Evolutionary conservation across 257 asterid genomes (phyloP).

Genomic region (Nicotiana tomentosiformis): DNA sequence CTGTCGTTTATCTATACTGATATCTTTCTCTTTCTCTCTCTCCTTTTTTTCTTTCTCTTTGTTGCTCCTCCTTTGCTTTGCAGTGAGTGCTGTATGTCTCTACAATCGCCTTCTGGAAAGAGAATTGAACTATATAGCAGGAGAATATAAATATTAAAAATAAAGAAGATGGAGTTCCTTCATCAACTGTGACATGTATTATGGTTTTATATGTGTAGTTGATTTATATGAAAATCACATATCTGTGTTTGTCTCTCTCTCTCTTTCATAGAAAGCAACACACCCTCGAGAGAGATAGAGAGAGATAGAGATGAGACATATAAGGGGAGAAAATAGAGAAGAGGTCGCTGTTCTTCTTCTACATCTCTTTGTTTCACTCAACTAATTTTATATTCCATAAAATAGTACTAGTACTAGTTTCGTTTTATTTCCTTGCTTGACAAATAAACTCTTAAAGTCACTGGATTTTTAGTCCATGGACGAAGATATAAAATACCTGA

Average conservation of each 20-base stretch:
- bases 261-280: constrained; percentile 14
- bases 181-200: not conserved
- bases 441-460: constrained; percentile 29
- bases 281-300: constrained; percentile 14
- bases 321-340: constrained; percentile 28
- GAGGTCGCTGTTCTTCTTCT: constrained; percentile 49
- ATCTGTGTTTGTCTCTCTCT: constrained; percentile 20
- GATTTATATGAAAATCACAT: not conserved
- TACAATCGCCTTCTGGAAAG: constrained; percentile 71
- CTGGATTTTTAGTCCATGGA: constrained; percentile 33
- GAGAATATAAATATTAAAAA: constrained; percentile 17
- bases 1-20: constrained; percentile 33
- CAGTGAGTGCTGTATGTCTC: constrained; percentile 46
- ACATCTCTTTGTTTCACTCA: constrained; percentile 32
- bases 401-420: not conserved
- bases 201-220: not conserved
- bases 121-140: constrained; percentile 25
- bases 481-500: constrained; percentile 24
- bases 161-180: not conserved
- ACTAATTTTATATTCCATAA: constrained; percentile 13
- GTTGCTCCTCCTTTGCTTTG: constrained; percentile 11
- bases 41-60: constrained; percentile 18
- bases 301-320: not conserved
- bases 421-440: constrained; percentile 30
- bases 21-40: constrained; percentile 22